phyloP scores from a whole-genome alignment of 192 early-diverging fungal species.

The Coemansia sp. region DNA sequence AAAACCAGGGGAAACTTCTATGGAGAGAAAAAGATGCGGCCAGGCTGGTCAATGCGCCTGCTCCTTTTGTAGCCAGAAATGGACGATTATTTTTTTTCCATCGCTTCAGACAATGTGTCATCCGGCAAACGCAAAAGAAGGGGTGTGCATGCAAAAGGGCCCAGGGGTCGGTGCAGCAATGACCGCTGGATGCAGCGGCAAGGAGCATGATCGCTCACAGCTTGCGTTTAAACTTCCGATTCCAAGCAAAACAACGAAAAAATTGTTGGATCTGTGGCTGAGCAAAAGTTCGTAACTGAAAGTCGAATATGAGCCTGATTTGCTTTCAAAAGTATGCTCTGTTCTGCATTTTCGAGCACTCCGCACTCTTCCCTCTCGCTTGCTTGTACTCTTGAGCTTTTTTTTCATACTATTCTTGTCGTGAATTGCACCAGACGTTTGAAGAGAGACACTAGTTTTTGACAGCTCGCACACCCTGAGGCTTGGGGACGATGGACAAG shows the following conservation, averaged over 20 bases:
- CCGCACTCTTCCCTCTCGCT: no score
- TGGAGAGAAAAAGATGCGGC: background rate
- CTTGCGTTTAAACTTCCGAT: no score
- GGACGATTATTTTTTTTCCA: background rate
- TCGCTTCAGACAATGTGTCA: slow-evolving; percentile 5
- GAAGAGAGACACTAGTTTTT: no score
- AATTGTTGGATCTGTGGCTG: no score
- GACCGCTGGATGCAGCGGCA: background rate
- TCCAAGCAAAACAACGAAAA: no score
- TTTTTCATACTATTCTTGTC: no score
- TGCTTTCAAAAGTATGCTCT: no score
- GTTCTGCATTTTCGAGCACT: no score
- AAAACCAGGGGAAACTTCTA: background rate
- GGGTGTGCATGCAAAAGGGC: background rate
- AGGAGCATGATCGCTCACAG: background rate
- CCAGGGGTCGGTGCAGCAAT: background rate
- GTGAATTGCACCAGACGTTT: background rate
- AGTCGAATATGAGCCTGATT: no score
- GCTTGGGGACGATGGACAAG: slow-evolving; percentile 35
- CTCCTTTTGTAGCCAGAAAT: background rate
- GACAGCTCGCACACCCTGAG: no score
- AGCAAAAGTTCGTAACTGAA: no score
- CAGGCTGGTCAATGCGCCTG: background rate
- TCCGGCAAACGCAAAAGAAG: background rate
- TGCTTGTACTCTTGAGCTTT: no score